phyloP scores from a whole-genome alignment of 176 grass and related monocot species.

The Ensete glaucum region DNA sequence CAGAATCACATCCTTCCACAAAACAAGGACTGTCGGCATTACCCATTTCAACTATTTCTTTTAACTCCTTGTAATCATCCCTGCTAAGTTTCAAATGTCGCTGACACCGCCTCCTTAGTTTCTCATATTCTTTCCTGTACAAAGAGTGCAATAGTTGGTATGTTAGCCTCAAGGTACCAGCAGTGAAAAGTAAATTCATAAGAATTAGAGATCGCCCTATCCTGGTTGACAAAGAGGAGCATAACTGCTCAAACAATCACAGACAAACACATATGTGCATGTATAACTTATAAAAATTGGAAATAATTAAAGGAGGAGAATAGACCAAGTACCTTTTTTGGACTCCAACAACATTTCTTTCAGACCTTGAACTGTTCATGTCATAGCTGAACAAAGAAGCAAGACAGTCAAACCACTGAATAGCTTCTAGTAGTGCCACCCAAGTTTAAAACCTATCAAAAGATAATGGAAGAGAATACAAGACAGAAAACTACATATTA shows the following conservation, averaged over 20 bases:
- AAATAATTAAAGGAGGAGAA: background rate
- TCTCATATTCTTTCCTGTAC: constrained; percentile 93
- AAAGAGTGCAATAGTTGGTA: background rate
- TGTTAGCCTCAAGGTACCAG: background rate
- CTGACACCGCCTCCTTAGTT: constrained; percentile 65
- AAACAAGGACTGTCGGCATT: constrained; percentile 42
- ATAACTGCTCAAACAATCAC: background rate
- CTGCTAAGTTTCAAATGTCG: constrained; percentile 48
- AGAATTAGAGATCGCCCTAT: background rate
- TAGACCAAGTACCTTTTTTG: constrained; percentile 61
- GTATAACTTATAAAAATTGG: constrained; percentile 1
- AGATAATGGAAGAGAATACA: background rate
- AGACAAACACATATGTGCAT: background rate
- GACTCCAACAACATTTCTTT: constrained; percentile 48
- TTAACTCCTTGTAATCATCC: constrained; percentile 42
- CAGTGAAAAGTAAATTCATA: background rate
- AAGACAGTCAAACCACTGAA: background rate
- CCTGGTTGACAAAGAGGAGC: background rate
- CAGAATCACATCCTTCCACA: constrained; percentile 52
- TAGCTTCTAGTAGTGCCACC: too few species aligned
- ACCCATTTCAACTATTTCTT: constrained; percentile 49
- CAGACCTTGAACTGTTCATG: constrained; percentile 54
- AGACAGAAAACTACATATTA: background rate
- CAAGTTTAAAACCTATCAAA: background rate
- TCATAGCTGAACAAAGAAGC: constrained; percentile 51